phyloP scores from a whole-genome alignment of 139 green algal genomes.

The Chlamydomonas eustigma region DNA sequence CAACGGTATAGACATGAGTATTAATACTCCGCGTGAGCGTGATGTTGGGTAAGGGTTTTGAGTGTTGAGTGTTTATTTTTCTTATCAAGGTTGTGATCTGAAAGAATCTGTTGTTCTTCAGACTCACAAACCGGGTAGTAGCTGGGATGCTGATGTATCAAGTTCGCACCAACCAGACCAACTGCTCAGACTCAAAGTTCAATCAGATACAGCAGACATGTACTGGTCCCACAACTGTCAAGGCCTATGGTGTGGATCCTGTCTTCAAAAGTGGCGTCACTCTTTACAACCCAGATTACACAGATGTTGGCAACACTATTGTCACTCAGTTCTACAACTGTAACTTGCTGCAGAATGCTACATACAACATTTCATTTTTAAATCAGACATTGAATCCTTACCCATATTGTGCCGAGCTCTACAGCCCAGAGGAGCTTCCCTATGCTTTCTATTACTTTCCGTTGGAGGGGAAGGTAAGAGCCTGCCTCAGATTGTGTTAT shows the following conservation, averaged over 20 bases:
- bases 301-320: constrained; percentile 33
- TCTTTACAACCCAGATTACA: constrained; percentile 64
- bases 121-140: constrained; percentile 43
- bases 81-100: background rate
- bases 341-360: constrained; percentile 38
- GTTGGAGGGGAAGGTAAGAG: constrained; percentile 33
- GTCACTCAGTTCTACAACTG: constrained; percentile 71
- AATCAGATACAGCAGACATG: constrained; percentile 63
- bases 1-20: constrained; percentile 47
- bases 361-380: constrained; percentile 42
- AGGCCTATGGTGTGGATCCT: constrained; percentile 45
- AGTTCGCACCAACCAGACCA: constrained; percentile 43
- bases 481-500: too few species aligned
- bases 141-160: constrained; percentile 68
- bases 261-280: constrained; percentile 70
- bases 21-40: constrained; percentile 46
- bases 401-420: constrained; percentile 76
- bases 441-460: constrained; percentile 65
- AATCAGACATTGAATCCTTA: constrained; percentile 39
- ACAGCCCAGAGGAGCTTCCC: constrained; percentile 61
- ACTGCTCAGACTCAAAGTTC: constrained; percentile 65
- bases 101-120: too few species aligned
- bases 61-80: background rate
- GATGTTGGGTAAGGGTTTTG: constrained; percentile 50
- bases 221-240: constrained; percentile 25